Conservation (phyloP, 768 basidiomycete species). For the Cyclocybe aegerita region DNA sequence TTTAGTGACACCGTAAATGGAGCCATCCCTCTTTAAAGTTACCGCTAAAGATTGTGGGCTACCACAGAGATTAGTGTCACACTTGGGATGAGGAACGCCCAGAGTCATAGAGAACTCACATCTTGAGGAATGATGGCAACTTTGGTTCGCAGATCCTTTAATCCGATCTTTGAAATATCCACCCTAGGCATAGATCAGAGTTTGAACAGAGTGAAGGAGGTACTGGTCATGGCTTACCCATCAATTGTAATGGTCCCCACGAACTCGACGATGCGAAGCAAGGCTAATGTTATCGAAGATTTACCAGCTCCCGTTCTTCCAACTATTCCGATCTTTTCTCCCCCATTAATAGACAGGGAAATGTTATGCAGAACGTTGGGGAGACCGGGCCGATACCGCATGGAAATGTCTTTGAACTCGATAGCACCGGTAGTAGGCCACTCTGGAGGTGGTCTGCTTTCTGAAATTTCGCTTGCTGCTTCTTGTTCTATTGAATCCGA, state of each 20-base stretch:
- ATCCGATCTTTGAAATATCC: slow-evolving; percentile 68
- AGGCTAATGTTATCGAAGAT: slow-evolving; percentile 60
- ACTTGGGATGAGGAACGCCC: background rate
- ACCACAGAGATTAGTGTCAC: background rate
- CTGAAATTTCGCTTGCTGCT: slow-evolving; percentile 59
- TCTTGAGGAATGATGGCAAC: slow-evolving; percentile 72
- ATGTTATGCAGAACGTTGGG: slow-evolving; percentile 71
- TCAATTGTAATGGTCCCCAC: slow-evolving; percentile 65
- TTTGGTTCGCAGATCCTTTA: slow-evolving; percentile 58
- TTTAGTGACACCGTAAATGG: slow-evolving; percentile 16
- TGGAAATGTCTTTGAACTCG: slow-evolving; percentile 55
- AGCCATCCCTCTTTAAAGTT: background rate
- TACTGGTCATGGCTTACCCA: slow-evolving; percentile 34
- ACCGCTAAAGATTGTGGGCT: slow-evolving; percentile 61
- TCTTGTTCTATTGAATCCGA: slow-evolving; percentile 58
- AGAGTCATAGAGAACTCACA: slow-evolving; percentile 6
- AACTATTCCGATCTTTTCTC: slow-evolving; percentile 80
- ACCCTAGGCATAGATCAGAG: slow-evolving; percentile 30
- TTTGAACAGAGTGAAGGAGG: slow-evolving; percentile 1
- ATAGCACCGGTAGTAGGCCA: slow-evolving; percentile 70
- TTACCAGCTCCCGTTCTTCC: slow-evolving; percentile 63
- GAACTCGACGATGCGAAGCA: slow-evolving; percentile 72
- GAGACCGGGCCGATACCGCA: slow-evolving; percentile 70
- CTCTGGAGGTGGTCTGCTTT: slow-evolving; percentile 48
- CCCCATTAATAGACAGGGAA: slow-evolving; percentile 54